phyloP scores from a whole-genome alignment of 2,329 filamentous ascomycete genomes.

The Hysterium pulicare region DNA sequence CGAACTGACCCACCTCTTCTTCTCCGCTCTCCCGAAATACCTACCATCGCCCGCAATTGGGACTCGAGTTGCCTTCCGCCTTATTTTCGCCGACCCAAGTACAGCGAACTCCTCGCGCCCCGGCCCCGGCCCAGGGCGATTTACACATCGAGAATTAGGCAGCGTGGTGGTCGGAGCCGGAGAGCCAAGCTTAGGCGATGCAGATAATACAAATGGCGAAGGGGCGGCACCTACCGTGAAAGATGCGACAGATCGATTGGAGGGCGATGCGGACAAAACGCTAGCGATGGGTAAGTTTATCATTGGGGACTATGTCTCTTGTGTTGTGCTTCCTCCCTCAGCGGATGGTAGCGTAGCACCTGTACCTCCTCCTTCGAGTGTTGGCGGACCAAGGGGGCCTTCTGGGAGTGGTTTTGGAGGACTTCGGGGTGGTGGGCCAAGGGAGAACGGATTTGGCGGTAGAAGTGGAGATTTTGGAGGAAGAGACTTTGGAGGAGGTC shows the following conservation, averaged over 20 bases:
- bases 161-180: constrained; percentile 69
- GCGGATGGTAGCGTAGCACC: constrained; percentile 71
- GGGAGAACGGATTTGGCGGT: constrained; percentile 32
- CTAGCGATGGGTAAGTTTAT: constrained; percentile 76
- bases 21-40: constrained; percentile 62
- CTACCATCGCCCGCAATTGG: constrained; percentile 74
- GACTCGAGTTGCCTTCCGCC: constrained; percentile 80
- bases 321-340: constrained; percentile 73
- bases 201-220: constrained; percentile 21
- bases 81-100: constrained; percentile 76
- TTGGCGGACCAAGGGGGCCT: constrained; percentile 22
- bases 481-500: constrained; percentile 4
- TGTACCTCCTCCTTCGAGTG: constrained; percentile 37
- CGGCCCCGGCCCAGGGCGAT: constrained; percentile 54
- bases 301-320: constrained; percentile 83
- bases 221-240: constrained; percentile 13
- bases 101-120: no score
- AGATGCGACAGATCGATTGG: constrained; percentile 43
- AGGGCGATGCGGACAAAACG: constrained; percentile 67
- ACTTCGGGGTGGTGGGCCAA: constrained; percentile 14
- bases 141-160: constrained; percentile 76
- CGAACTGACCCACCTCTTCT: constrained; percentile 76
- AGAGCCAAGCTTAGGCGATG: constrained; percentile 26
- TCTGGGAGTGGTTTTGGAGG: constrained; percentile 22
- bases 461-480: constrained; percentile 25